Evolutionary conservation across 1,139 yeast species (phyloP).

Genomic region (Candida anutae): DNA sequence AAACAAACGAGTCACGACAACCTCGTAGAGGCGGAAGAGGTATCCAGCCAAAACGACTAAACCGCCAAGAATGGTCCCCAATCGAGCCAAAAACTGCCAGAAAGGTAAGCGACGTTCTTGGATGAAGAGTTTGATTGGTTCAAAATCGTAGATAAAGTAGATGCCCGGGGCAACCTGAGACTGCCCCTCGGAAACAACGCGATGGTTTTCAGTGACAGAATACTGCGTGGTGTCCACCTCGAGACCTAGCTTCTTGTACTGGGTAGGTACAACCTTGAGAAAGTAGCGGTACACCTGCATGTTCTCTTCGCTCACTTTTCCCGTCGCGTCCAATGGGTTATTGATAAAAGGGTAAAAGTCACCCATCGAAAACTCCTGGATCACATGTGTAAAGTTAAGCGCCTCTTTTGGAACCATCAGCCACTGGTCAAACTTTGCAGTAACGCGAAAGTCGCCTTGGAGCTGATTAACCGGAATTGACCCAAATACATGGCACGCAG

Average conservation of each 20-base stretch:
- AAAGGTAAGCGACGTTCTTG: conserved; percentile 71
- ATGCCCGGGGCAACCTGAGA: conserved; percentile 62
- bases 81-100: conserved; percentile 64
- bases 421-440: conserved; percentile 53
- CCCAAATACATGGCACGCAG: conserved; percentile 88
- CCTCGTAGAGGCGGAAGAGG: conserved; percentile 42
- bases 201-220: conserved; percentile 57
- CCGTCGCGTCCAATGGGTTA: conserved; percentile 79
- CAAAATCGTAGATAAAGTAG: conserved; percentile 78
- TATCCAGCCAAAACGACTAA: conserved; percentile 47
- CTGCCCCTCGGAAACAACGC: conserved; percentile 13
- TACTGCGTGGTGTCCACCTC: conserved; percentile 79
- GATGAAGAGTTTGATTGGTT: conserved; percentile 68
- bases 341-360: conserved; percentile 78
- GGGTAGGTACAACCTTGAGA: conserved; percentile 78
- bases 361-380: conserved; percentile 87
- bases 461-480: conserved; percentile 82
- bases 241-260: conserved; percentile 63
- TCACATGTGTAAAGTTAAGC: conserved; percentile 75
- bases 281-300: conserved; percentile 53
- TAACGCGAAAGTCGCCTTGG: conserved; percentile 76
- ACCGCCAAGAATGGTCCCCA: conserved; percentile 79
- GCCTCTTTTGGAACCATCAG: conserved; percentile 39
- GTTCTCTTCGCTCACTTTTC: conserved; percentile 41
- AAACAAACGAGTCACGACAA: conserved; percentile 30